A percentile compares a stretch with the other conserved stretches of the same genome.
phyloP scores from a whole-genome alignment of 2,329 filamentous ascomycete species.

The Chrysoporthe puriensis region DNA sequence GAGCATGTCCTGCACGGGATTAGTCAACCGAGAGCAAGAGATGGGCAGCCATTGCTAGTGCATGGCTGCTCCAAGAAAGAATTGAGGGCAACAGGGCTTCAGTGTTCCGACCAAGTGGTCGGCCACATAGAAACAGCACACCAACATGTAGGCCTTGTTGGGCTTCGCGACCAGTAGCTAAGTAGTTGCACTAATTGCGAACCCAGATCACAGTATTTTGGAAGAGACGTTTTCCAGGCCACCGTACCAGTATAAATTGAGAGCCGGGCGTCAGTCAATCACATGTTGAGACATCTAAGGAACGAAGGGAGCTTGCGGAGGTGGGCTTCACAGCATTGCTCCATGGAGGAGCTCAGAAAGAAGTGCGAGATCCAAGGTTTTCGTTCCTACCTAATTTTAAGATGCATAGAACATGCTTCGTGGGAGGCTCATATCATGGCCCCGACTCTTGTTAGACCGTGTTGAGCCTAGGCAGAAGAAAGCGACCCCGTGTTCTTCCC shows the following conservation, averaged over 20 bases:
- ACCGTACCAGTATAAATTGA: neutral
- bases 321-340: no score
- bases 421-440: no score
- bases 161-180: conserved; percentile 22
- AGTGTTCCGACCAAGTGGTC: conserved; percentile 36
- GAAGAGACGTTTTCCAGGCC: neutral
- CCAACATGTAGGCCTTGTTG: conserved; percentile 18
- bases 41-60: conserved; percentile 37
- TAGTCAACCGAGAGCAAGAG: neutral
- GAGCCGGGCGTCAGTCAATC: no score
- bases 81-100: conserved; percentile 28
- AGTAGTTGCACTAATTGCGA: conserved; percentile 26
- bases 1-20: neutral
- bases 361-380: no score
- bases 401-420: no score
- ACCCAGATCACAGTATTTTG: conserved; percentile 1
- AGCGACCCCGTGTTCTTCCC: no score
- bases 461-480: no score
- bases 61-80: conserved; percentile 31
- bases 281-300: no score
- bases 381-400: no score
- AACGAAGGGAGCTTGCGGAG: no score
- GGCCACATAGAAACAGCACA: conserved; percentile 22
- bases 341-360: no score
- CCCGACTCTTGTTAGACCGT: no score